Percentiles rank a stretch among this genome's conserved stretches.
phyloP scores from a whole-genome alignment of 768 basidiomycete species.

The Amanita brunnescens region DNA sequence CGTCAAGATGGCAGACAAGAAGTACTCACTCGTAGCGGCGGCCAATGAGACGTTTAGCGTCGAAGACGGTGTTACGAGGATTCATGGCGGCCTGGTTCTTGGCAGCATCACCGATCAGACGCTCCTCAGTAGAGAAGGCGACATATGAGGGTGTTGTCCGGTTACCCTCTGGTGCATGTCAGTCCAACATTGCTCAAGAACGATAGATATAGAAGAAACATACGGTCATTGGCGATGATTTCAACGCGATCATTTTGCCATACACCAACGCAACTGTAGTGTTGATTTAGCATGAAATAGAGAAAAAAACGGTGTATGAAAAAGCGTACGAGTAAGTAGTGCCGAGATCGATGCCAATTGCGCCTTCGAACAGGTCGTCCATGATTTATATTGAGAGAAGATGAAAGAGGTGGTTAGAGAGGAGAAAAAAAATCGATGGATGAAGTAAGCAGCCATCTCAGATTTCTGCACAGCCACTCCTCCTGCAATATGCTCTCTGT shows the following conservation, averaged over 20 bases:
- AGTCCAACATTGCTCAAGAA: constrained; percentile 5
- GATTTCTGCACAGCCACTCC: constrained; percentile 34
- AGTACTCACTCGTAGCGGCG: constrained; percentile 80
- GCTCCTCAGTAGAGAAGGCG: constrained; percentile 93
- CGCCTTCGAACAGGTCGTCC: constrained; percentile 93
- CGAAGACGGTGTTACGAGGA: constrained; percentile 97
- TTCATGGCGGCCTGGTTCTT: constrained; percentile 99
- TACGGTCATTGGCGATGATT: constrained; percentile 96
- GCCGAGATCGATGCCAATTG: constrained; percentile 94
- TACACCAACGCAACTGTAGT: constrained; percentile 86
- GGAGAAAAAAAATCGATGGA: constrained; percentile 40
- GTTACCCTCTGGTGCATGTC: constrained; percentile 71
- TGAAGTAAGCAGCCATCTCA: constrained; percentile 46
- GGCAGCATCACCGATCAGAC: constrained; percentile 96
- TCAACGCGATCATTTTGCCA: constrained; percentile 99
- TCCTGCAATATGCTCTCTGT: constrained; percentile 26
- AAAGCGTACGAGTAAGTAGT: constrained; percentile 90
- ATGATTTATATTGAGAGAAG: constrained; percentile 46
- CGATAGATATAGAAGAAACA: constrained; percentile 22
- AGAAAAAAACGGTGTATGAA: constrained; percentile 8
- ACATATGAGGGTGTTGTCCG: constrained; percentile 99
- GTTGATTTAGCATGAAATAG: constrained; percentile 11
- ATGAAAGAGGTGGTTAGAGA: constrained; percentile 27
- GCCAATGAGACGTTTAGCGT: constrained; percentile 98
- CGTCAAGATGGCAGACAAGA: not conserved